phyloP scores from a whole-genome alignment of 495 filamentous ascomycete species.

The Staphylotrichum longicolle region DNA sequence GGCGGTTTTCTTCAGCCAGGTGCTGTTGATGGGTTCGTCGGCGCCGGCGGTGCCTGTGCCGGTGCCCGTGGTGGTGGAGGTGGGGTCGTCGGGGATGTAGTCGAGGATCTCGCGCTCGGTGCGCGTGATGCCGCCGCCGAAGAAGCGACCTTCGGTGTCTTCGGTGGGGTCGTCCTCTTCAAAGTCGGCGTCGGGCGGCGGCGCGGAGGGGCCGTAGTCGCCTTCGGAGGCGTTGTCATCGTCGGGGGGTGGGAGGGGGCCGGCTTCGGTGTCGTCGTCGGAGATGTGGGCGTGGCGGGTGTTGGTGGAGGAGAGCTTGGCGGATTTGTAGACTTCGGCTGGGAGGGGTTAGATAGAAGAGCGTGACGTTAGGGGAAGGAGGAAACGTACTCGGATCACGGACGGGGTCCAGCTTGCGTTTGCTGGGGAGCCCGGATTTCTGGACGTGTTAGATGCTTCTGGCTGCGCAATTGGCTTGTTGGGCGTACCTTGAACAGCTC shows the following conservation, averaged over 20 bases:
- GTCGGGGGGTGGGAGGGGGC: conserved; percentile 38
- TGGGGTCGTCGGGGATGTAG: conserved; percentile 49
- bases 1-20: conserved; percentile 80
- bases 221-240: conserved; percentile 16
- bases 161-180: conserved; percentile 63
- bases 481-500: conserved; percentile 75
- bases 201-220: conserved; percentile 19
- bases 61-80: conserved; percentile 29
- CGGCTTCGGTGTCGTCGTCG: conserved; percentile 57
- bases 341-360: conserved; percentile 13
- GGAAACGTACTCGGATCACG: conserved; percentile 64
- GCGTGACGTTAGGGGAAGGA: background rate
- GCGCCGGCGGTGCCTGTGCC: conserved; percentile 31
- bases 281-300: conserved; percentile 40
- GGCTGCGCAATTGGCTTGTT: background rate
- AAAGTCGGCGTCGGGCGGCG: conserved; percentile 50
- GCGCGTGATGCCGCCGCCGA: conserved; percentile 82
- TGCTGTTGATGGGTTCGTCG: conserved; percentile 73
- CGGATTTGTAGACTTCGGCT: conserved; percentile 86
- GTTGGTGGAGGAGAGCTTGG: conserved; percentile 59
- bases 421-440: conserved; percentile 56
- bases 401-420: conserved; percentile 73
- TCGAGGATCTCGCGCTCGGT: conserved; percentile 84
- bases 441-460: conserved; percentile 30
- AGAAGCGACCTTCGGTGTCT: conserved; percentile 93